Evolutionary conservation across 2,329 filamentous ascomycete species (phyloP).

Genomic region (Corynespora cassiicola): DNA sequence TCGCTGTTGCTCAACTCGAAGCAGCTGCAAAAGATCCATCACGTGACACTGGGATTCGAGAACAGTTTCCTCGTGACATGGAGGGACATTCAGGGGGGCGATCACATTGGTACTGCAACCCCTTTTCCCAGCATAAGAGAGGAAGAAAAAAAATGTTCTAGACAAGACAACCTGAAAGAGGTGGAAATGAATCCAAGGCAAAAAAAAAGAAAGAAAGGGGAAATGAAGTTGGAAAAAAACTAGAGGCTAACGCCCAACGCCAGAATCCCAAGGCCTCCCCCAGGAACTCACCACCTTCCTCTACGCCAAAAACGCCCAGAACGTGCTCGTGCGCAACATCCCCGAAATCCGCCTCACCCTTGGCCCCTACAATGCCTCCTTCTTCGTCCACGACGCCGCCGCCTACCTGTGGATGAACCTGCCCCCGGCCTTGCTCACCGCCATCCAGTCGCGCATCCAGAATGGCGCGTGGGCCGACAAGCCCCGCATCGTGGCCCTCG

Average conservation of each 20-base stretch:
- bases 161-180: too few relatives aligned
- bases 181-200: too few relatives aligned
- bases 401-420: conserved; percentile 42
- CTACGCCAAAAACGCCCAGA: conserved; percentile 18
- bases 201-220: too few relatives aligned
- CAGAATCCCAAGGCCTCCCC: conserved; percentile 30
- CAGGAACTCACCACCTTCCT: conserved; percentile 33
- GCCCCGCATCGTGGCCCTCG: conserved; percentile 40
- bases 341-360: conserved; percentile 33
- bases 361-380: conserved; percentile 41
- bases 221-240: too few relatives aligned
- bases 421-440: conserved; percentile 26
- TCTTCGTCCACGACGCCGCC: conserved; percentile 34
- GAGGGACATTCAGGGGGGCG: conserved; percentile 28
- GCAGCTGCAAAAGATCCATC: conserved; percentile 31
- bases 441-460: conserved; percentile 34
- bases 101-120: conserved; percentile 25
- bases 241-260: too few relatives aligned
- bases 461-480: conserved; percentile 36
- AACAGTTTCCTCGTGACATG: conserved; percentile 44
- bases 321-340: conserved; percentile 25
- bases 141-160: too few relatives aligned
- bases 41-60: conserved; percentile 39
- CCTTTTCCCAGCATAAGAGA: neutral
- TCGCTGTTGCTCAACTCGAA: conserved; percentile 26